Conservation (phyloP, 1,284 basidiomycete genomes). For the Sanguinoderma infundibulare region DNA sequence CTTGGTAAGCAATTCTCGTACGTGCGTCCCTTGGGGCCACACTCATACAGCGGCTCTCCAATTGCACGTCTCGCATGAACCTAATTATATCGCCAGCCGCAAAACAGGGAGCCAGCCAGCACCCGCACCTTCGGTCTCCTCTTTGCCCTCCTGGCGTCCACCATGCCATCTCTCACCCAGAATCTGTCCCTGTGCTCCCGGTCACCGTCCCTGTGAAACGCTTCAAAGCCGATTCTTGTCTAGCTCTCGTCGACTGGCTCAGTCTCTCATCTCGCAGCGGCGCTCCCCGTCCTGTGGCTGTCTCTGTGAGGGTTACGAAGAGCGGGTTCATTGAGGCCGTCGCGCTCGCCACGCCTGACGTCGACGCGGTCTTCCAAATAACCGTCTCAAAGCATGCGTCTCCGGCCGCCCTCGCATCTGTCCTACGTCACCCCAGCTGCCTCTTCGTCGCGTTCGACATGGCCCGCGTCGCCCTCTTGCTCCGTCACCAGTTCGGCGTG, state of each 20-base stretch:
- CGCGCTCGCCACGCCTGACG: not conserved
- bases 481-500: not conserved
- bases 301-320: not conserved
- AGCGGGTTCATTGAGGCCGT: not conserved
- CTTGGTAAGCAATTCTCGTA: not conserved
- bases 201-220: not conserved
- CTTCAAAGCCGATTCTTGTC: not conserved
- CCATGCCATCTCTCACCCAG: not conserved
- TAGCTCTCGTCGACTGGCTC: not conserved
- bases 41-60: too few relatives aligned
- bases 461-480: not conserved
- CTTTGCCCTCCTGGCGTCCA: not conserved
- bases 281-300: not conserved
- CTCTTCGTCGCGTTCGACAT: not conserved
- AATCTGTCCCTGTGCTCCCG: not conserved
- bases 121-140: too few relatives aligned
- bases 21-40: too few relatives aligned
- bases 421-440: not conserved
- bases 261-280: not conserved
- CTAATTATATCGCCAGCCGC: too few relatives aligned
- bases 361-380: not conserved
- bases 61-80: too few relatives aligned
- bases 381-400: not conserved
- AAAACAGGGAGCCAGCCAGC: too few relatives aligned
- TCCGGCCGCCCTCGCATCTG: not conserved